Evolutionary conservation across 129 eudicot species (phyloP), one percentile per base, ranked within the genome.

Genomic region (Rutidosis leptorrhynchoides): DNA sequence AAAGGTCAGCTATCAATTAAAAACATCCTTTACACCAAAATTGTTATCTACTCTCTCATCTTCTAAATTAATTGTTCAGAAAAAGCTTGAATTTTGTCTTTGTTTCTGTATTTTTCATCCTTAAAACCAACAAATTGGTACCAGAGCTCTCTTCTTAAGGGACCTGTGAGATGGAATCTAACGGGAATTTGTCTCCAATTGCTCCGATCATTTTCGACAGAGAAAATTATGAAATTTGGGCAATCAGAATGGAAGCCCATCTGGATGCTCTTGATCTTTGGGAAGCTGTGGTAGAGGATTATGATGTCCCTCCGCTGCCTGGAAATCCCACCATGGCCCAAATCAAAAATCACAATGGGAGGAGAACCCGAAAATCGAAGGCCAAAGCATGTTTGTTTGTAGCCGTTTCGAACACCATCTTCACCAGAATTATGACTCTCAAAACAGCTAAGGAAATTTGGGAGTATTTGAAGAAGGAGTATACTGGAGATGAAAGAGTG

Each of bases 321-420:
- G 27, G 5, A 2, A 72, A 72, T 43, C 77, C 43, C 21, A 62
- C 69, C 21, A 32, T 72, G 26, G 77, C 62, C 5, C 26, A 72
- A 24, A 51, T 72, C 10, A 72, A 16, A 23, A 48, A 2, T 15
- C 70, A 62, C 24, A 72, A 72, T 27, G 69, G 61, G 20, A 71
- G 3, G 53, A 60, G 2, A 48, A 2, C 22, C 19, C 61, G 52
- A 11, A 71, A 71, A 24, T 61, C 76, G 29, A 71, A 71, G 32
- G 60, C 33, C 6, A 61, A 61, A 27, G 61, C 37, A 0, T 9
- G 11, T 26, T 19, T 71, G 3, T 71, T 71, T 45, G 52, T 25
- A 1, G 42, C 10, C 1, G 37, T 32, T 25, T 68, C 73, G 0
- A 1, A 33, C 0, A 17, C 74, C 1, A 61, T 62, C 20, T 72